Evolutionary conservation across 1,284 basidiomycete species (phyloP), one percentile per base, ranked within the genome.

Genomic region (Fomitopsis schrenkii): DNA sequence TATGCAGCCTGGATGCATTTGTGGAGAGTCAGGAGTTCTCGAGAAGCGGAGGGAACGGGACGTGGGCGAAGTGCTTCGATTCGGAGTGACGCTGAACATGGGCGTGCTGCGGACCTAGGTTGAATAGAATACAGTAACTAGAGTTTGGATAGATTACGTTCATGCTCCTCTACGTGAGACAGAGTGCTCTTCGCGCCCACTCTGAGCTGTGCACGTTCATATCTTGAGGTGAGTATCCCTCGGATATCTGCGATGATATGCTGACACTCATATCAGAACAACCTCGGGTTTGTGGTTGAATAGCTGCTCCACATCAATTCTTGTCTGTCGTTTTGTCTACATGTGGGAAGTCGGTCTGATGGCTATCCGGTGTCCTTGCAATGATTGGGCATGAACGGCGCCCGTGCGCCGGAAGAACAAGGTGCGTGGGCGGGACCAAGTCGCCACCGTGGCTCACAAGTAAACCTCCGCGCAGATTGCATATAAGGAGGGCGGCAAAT

Each of bases 1-100:
- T 93, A 64, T 95, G 93, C 67, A 71, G 76, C 62, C 71, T 95
- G 52, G 76, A 81, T 8, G 79, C 76, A 12, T 95, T 94, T 66
- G 81, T 94, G 35, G 76, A 81, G 63, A 90, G 88, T 66, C 93
- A 94, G 74, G 67, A 61, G 8, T 94, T 89, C 70, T 81, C 90
- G 17, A 78, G 82, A 64, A 80, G 77, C 54, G 78, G 86, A 62
- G 93, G 89, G 0, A 77, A 81, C 12, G 87, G 87, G 0, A 86
- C 90, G 68, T 91, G 84, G 72, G 83, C 83, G 62, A 83, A 76
- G 67, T 91, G 89, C 57, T 77, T 75, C 60, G 48, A 30, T 28
- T 30, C 48, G 1, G 38, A 14, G 12, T 45, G 42, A 45, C 6
- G 42, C 42, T n/a, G 12, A 4, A 19, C 30, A 6, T 15, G 1